Conservation (phyloP, 1,284 basidiomycete genomes). For the Gymnopus androsaceus region DNA sequence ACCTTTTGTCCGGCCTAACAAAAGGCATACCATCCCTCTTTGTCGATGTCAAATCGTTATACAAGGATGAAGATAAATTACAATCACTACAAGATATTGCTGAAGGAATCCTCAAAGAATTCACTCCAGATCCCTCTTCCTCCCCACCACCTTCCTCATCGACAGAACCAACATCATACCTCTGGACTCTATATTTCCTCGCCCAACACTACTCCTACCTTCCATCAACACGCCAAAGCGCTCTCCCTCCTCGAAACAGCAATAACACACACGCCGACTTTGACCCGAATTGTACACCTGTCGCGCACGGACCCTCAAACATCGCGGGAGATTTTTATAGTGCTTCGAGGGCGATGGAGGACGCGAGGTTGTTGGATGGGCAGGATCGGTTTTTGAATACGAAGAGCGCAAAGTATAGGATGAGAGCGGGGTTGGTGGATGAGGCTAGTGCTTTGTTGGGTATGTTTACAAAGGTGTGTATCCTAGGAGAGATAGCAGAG, state of each 20-base stretch:
- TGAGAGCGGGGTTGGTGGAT: constrained; percentile 78
- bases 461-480: constrained; percentile 83
- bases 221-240: constrained; percentile 54
- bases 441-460: constrained; percentile 77
- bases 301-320: constrained; percentile 85
- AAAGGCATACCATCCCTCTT: constrained; percentile 96
- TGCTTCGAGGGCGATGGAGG: constrained; percentile 79
- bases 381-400: constrained; percentile 97
- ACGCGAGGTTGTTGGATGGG: constrained; percentile 85
- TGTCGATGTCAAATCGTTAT: constrained; percentile 89
- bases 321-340: constrained; percentile 80
- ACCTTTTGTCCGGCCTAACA: constrained; percentile 72
- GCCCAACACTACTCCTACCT: constrained; percentile 87
- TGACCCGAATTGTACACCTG: constrained; percentile 91
- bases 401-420: constrained; percentile 90
- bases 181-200: constrained; percentile 96
- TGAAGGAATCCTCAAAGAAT: constrained; percentile 50
- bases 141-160: constrained; percentile 28
- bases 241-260: constrained; percentile 70
- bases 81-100: constrained; percentile 73
- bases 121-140: constrained; percentile 28
- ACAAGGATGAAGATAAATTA: constrained; percentile 67
- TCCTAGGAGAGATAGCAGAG: not conserved
- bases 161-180: constrained; percentile 81
- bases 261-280: constrained; percentile 85